Conservation (phyloP, 768 basidiomycete genomes). For the Suillus subalutaceus region DNA sequence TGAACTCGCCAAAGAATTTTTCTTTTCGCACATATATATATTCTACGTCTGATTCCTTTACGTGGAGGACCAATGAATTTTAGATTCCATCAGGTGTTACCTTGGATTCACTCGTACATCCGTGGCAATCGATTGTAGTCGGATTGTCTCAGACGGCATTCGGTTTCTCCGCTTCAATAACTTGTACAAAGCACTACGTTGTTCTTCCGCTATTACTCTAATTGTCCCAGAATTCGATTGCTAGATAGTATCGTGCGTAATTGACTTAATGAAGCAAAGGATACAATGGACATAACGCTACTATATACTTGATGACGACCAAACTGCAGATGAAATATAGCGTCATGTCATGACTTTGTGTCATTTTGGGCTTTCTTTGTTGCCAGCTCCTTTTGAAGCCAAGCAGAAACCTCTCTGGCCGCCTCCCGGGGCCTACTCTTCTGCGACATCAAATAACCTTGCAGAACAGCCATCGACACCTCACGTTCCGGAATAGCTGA, state of each 20-base stretch:
- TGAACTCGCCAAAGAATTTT: too few species aligned
- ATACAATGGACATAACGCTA: background rate
- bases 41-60: too few species aligned
- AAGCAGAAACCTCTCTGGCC: constrained; percentile 44
- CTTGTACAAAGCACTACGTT: too few species aligned
- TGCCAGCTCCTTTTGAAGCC: constrained; percentile 51
- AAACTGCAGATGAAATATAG: background rate
- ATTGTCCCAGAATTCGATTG: background rate
- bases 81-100: too few species aligned
- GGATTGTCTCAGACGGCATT: too few species aligned
- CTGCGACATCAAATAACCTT: constrained; percentile 70
- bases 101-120: too few species aligned
- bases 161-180: too few species aligned
- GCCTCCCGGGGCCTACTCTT: constrained; percentile 64
- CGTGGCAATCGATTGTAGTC: too few species aligned
- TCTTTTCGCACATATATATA: too few species aligned
- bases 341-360: background rate
- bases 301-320: background rate
- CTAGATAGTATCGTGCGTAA: background rate
- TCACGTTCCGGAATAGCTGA: constrained; percentile 50
- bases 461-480: constrained; percentile 46
- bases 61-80: too few species aligned
- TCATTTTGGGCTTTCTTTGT: constrained; percentile 9
- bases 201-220: too few species aligned
- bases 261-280: background rate